Base-by-base conservation (phyloP, 2,329 filamentous ascomycete genomes). In the Sordariomycetes sp. region DNA sequence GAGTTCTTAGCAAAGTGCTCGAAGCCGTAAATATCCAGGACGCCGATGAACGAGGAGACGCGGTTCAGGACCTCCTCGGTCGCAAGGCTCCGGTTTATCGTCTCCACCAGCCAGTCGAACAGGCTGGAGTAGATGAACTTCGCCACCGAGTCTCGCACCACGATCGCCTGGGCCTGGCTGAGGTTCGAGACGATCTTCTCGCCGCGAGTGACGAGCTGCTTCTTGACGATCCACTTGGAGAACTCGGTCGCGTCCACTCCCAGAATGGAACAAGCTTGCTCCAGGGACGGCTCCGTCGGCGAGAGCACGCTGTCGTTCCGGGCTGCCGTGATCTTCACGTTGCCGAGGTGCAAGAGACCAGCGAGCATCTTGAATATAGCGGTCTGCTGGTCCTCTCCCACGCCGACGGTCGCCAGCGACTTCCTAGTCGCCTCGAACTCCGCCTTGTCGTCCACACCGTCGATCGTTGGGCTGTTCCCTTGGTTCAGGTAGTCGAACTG, bases 1-100 rank as follows among this genome's bases (percentile, higher is more conserved):
- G 94, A 99, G 75, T 99, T 99, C 78, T 96, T 97, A 61, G 94
- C 92, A 67, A 99, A 99, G 73, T 97, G 94, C 71, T 99, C 94
- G 67, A 99, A 99, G 62, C 92, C 92, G 72, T 97, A 97, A 64
- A 99, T 99, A 89, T 99, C 94, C 62, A 99, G 81, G 53, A 99
- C 94, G 70, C 94, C 94, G 65, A 99, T 99, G 71, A 99, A 99
- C 1, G 89, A 92, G 57, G 77, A 81, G 58, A 95, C 90, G 48
- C 89, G 83, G 64, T 79, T 84, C 56, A 97, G 71, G 42, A 97
- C 89, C 62, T 92, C 86, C 52, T 96, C 87, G 1, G 90, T 90
- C 13, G 94, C 94, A 64, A 99, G 76, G 68, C 90, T 91, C 64
- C 78, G 78, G 74, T 99, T 99, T 74, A 96, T 96, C 59, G 87